phyloP scores from a whole-genome alignment of 208 protist species.

The Angomonas desouzai region DNA sequence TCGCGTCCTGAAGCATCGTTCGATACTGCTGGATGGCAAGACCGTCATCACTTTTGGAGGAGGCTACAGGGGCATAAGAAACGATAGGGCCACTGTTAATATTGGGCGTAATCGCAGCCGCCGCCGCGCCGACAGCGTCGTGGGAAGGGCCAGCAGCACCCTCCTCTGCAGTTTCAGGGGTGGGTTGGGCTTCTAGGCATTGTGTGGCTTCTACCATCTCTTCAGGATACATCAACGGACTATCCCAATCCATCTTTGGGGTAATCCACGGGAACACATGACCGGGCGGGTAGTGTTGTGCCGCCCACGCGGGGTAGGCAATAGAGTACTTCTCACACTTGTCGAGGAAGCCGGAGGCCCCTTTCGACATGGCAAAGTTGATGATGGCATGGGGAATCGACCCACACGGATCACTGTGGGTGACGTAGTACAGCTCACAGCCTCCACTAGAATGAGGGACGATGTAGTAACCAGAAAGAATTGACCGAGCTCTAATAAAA shows the following conservation, averaged over 20 bases:
- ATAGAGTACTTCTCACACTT: slow-evolving; percentile 64
- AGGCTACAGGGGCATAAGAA: slow-evolving; percentile 45
- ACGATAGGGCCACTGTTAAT: slow-evolving; percentile 8
- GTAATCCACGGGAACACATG: slow-evolving; percentile 72
- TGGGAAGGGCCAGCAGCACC: background rate
- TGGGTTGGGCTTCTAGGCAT: background rate
- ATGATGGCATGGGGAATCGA: slow-evolving; percentile 78
- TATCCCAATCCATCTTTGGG: slow-evolving; percentile 79
- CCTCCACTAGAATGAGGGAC: slow-evolving; percentile 44
- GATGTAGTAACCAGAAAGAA: slow-evolving; percentile 82
- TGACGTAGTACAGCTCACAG: slow-evolving; percentile 72
- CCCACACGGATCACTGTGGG: slow-evolving; percentile 82
- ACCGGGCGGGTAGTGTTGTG: slow-evolving; percentile 48
- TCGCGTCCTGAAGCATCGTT: slow-evolving; percentile 69
- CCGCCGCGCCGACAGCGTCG: background rate
- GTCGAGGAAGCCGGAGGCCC: slow-evolving; percentile 50
- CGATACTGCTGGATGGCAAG: slow-evolving; percentile 75
- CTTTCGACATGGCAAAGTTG: slow-evolving; percentile 72
- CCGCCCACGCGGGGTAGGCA: slow-evolving; percentile 50
- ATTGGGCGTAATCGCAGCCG: background rate
- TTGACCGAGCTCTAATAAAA: slow-evolving; percentile 78
- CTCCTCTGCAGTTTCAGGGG: background rate
- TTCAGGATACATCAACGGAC: slow-evolving; percentile 52
- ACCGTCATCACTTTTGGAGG: slow-evolving; percentile 14
- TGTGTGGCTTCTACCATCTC: slow-evolving; percentile 17